Percentiles rank a stretch among this genome's conserved stretches.
Evolutionary conservation across 306 rosid genomes (phyloP).

Genomic region (Heteromeles arbutifolia): DNA sequence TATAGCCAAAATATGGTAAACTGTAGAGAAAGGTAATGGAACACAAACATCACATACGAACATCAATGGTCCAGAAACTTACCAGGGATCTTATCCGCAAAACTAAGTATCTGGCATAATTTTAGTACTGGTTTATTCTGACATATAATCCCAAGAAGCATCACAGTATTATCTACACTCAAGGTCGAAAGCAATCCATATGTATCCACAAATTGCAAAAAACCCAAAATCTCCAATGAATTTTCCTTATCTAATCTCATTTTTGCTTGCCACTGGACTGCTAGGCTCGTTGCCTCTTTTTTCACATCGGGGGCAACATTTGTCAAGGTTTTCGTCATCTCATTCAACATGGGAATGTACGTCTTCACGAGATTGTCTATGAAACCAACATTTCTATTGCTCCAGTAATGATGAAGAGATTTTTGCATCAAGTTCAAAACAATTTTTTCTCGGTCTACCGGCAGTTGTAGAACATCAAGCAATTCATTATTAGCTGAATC

Average conservation of each 20-base stretch:
- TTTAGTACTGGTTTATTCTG: slow-evolving; percentile 34
- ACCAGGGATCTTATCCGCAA: slow-evolving; percentile 42
- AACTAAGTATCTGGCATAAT: slow-evolving; percentile 29
- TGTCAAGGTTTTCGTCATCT: slow-evolving; percentile 34
- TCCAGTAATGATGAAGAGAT: slow-evolving; percentile 19
- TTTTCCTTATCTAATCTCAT: slow-evolving; percentile 16
- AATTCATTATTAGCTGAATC: not conserved
- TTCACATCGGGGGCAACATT: slow-evolving; percentile 27
- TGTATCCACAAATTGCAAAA: slow-evolving; percentile 38
- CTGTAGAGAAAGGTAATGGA: not conserved
- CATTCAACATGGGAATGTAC: slow-evolving; percentile 25
- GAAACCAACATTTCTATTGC: slow-evolving; percentile 11
- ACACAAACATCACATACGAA: not conserved
- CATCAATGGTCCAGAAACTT: slow-evolving; percentile 7
- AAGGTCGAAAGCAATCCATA: slow-evolving; percentile 40
- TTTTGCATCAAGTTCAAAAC: slow-evolving; percentile 36
- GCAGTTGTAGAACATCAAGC: slow-evolving; percentile 20
- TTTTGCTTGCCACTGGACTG: slow-evolving; percentile 35
- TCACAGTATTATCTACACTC: slow-evolving; percentile 26
- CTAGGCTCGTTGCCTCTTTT: slow-evolving; percentile 45
- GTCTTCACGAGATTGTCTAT: slow-evolving; percentile 10
- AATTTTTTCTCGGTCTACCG: slow-evolving; percentile 41
- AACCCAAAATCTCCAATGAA: slow-evolving; percentile 35
- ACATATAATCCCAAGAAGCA: slow-evolving; percentile 36
- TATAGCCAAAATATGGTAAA: slow-evolving; percentile 28